These are phyloP conservation scores for Hyaloscypha variabilis DNA, from an alignment of 495 filamentous ascomycete genomes.

Conservation along the genomic window DNA sequence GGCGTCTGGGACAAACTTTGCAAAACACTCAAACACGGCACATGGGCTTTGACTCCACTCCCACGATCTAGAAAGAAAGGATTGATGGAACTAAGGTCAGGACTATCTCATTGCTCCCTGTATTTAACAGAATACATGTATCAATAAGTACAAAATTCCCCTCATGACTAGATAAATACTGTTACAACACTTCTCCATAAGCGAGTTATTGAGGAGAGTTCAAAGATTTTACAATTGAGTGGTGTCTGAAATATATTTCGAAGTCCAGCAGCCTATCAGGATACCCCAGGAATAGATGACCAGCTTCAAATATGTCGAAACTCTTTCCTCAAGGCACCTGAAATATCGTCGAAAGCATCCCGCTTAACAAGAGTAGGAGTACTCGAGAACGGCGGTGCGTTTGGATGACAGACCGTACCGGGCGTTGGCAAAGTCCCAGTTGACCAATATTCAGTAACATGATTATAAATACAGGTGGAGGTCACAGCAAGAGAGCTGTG, in stretches of 20 bases:
- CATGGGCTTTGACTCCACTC: too few species aligned
- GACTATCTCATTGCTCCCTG: background rate
- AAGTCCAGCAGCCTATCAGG: background rate
- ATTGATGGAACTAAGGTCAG: background rate
- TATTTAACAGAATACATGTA: background rate
- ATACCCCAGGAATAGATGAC: background rate
- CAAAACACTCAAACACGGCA: too few species aligned
- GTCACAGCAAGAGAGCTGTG: slow-evolving; percentile 50
- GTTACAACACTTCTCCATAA: background rate
- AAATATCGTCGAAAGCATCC: background rate
- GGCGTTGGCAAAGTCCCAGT: slow-evolving; percentile 46
- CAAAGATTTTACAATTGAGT: background rate
- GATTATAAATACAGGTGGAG: slow-evolving; percentile 48
- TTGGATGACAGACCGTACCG: slow-evolving; percentile 43
- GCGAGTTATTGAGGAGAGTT: background rate
- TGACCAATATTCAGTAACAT: slow-evolving; percentile 49
- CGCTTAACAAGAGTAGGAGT: background rate
- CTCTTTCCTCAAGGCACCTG: background rate
- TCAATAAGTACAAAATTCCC: background rate
- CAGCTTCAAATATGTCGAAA: background rate
- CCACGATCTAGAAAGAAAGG: background rate
- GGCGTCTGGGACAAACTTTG: too few species aligned
- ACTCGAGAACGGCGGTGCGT: slow-evolving; percentile 9
- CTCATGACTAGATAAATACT: background rate
- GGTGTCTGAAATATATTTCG: background rate